Evolutionary conservation across 1,139 yeast species (phyloP), one percentile per base, ranked within the genome.

Genomic region (Meyerozyma smithsonii): DNA sequence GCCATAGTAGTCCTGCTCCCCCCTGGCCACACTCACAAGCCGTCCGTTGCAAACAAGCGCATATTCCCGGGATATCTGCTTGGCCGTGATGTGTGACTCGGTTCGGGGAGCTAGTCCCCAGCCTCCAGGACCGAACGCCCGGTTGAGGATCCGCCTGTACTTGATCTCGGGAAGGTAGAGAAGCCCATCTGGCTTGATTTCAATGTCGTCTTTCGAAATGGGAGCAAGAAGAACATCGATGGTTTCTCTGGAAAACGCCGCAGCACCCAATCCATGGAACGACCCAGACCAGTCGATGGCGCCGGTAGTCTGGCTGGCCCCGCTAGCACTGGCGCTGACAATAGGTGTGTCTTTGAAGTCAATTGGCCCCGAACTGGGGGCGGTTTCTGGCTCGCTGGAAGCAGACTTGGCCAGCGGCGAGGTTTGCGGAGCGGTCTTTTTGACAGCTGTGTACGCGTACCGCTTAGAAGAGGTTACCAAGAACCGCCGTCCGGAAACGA

Each of bases 41-140:
- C 96, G 74, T 1, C 97, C 97, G 45, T 84, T 81, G 50, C 96
- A 85, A 8, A 92, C 72, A 39, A 92, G 67, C 0, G 90, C 97
- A 55, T 87, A 92, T 57, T 92, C 98, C 45, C 98, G 74, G 7
- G 96, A 86, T 28, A 78, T 65, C 46, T 74, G 74, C 44, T 66
- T 69, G 12, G 71, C 69, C 1, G 95, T 83, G 21, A 92, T 79
- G 39, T 77, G 66, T 0, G 96, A 84, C 49, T 85, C 94, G 0
- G 96, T 84, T 42, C 98, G 69, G 8, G 98, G 97, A 0, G 95
- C 96, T 43, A 92, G 69, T 0, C 98, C 98, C 98, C 98, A 92
- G 1, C 96, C 97, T 18, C 98, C 98, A 2, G 98, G 97, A 2
- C 98, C 98, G 68, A 92, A 90, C 0, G 97, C 95, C 30, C 74